A percentile compares a stretch with the other conserved stretches of the same genome.
Conservation (phyloP, 2,329 filamentous ascomycete species). For the Calonectria leucothoes region DNA sequence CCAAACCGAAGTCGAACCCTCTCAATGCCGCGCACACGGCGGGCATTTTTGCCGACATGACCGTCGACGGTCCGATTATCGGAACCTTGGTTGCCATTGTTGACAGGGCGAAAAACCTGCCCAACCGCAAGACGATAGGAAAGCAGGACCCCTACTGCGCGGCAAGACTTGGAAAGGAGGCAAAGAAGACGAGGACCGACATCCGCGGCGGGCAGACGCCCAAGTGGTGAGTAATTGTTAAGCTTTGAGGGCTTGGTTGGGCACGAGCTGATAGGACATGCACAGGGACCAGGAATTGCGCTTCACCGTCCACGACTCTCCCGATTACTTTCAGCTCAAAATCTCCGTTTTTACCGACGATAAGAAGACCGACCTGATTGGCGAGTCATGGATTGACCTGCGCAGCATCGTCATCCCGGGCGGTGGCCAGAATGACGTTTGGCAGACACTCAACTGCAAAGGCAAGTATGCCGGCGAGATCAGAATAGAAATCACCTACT, state of each 20-base stretch:
- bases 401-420: conserved; percentile 83
- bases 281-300: conserved; percentile 95
- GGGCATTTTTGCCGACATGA: conserved; percentile 95
- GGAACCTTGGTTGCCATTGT: conserved; percentile 93
- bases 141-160: conserved; percentile 99
- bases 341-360: conserved; percentile 98
- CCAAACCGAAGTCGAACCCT: conserved; percentile 65
- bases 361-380: conserved; percentile 96
- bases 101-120: conserved; percentile 95
- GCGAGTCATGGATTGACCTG: conserved; percentile 91
- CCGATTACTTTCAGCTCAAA: conserved; percentile 96
- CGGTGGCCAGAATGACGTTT: conserved; percentile 93
- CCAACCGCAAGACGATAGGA: conserved; percentile 96
- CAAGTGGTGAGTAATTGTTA: conserved; percentile 74
- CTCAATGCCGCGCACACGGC: conserved; percentile 81
- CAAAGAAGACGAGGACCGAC: conserved; percentile 96
- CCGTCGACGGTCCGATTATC: conserved; percentile 90
- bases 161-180: conserved; percentile 92
- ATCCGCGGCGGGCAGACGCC: conserved; percentile 95
- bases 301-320: conserved; percentile 94
- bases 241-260: background rate
- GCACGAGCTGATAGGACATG: conserved; percentile 29
- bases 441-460: conserved; percentile 88
- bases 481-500: conserved; percentile 94
- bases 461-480: conserved; percentile 98